Evolutionary conservation across 108 stramenopile species (phyloP).

Genomic region (Chaetoceros muelleri): DNA sequence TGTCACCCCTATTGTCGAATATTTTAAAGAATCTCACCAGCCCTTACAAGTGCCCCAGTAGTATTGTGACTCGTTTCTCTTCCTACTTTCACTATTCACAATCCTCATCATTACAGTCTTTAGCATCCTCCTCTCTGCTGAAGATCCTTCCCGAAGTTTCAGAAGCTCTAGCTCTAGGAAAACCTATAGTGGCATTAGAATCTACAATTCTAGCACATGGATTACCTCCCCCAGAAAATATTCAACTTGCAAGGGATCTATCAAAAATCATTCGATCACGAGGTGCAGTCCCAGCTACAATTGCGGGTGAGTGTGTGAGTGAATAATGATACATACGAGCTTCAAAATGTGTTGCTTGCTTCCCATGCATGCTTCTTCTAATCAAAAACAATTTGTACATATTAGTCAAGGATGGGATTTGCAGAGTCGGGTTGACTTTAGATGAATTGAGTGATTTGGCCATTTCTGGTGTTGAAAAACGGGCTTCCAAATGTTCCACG

Average conservation of each 20-base stretch:
- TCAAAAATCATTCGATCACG: constrained; percentile 39
- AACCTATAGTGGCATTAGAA: constrained; percentile 86
- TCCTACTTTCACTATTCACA: no score
- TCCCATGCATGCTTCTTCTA: constrained; percentile 1
- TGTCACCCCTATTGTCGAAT: no score
- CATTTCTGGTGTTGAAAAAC: constrained; percentile 40
- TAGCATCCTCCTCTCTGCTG: constrained; percentile 4
- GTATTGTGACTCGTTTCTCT: no score
- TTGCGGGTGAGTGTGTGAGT: not conserved
- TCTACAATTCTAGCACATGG: constrained; percentile 98
- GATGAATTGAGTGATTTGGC: constrained; percentile 85
- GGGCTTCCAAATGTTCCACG: constrained; percentile 82
- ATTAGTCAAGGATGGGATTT: constrained; percentile 3
- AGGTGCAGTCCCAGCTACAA: not conserved
- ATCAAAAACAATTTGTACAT: not conserved
- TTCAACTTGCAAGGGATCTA: constrained; percentile 67
- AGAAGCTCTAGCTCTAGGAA: constrained; percentile 19
- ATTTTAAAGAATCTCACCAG: no score
- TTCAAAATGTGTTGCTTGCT: not conserved
- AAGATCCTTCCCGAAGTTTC: constrained; percentile 18
- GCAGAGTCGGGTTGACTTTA: constrained; percentile 57
- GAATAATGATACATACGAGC: not conserved
- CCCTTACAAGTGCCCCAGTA: no score
- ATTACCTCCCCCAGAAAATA: constrained; percentile 96
- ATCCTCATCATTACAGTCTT: no score